Percentiles rank a stretch among this genome's conserved stretches.
phyloP scores from a whole-genome alignment of 2,329 filamentous ascomycete genomes.

The Clonostachys solani region DNA sequence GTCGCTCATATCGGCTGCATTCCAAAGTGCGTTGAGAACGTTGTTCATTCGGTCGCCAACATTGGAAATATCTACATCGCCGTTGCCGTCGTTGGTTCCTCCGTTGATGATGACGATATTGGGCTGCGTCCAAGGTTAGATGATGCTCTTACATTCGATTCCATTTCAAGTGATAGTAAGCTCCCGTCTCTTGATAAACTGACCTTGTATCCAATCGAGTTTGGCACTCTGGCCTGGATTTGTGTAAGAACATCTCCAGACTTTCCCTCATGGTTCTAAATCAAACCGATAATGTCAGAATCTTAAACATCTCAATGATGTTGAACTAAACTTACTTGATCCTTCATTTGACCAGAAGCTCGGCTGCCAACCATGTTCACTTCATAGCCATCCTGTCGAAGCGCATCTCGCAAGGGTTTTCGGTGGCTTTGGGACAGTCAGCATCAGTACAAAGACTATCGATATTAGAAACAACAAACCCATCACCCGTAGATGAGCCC shows the following conservation, averaged over 20 bases:
- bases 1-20: slow-evolving; percentile 1
- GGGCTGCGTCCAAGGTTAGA: slow-evolving; percentile 10
- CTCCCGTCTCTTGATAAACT: not conserved
- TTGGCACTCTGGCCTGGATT: not conserved
- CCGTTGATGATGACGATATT: slow-evolving; percentile 35
- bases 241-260: not conserved
- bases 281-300: not conserved
- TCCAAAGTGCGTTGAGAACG: slow-evolving; percentile 25
- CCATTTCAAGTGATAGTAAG: not conserved
- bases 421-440: slow-evolving; percentile 26
- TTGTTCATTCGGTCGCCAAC: slow-evolving; percentile 23
- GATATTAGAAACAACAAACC: too few species aligned
- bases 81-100: slow-evolving; percentile 38
- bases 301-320: not conserved
- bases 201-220: not conserved
- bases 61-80: slow-evolving; percentile 18
- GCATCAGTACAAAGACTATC: slow-evolving; percentile 13
- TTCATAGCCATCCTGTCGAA: slow-evolving; percentile 16
- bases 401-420: slow-evolving; percentile 16
- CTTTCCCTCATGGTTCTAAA: not conserved
- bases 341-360: slow-evolving; percentile 28
- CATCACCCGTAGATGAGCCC: not conserved
- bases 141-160: not conserved
- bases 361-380: slow-evolving; percentile 36
- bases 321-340: slow-evolving; percentile 14